Conservation (phyloP, 345 rosid species). For the Nasturtium officinale region DNA sequence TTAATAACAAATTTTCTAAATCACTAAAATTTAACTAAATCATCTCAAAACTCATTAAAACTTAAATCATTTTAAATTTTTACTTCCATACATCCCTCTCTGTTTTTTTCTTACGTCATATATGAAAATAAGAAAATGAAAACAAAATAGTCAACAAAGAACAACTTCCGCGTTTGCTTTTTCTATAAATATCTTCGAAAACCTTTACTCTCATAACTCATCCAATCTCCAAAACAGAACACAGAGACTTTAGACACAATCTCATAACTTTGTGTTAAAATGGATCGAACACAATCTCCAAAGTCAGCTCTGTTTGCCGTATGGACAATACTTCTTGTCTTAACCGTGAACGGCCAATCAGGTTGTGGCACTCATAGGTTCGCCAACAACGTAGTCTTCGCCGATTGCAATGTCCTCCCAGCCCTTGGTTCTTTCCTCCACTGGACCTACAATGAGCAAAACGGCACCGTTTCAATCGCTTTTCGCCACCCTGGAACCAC, state of each 20-base stretch:
- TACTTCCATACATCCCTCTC: no score
- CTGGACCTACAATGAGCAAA: slow-evolving; percentile 55
- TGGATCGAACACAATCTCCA: slow-evolving; percentile 33
- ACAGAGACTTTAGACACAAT: neutral
- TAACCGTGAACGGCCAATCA: slow-evolving; percentile 30
- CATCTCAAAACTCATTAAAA: no score
- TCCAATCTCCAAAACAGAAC: slow-evolving; percentile 28
- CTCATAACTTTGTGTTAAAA: slow-evolving; percentile 1
- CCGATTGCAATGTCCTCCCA: slow-evolving; percentile 49
- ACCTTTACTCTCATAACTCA: slow-evolving; percentile 3
- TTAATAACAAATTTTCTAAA: no score
- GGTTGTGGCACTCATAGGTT: slow-evolving; percentile 48
- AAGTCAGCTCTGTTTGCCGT: slow-evolving; percentile 28
- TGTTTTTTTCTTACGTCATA: slow-evolving; percentile 25
- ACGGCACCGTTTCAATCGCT: slow-evolving; percentile 56
- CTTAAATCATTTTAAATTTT: no score
- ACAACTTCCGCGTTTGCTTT: slow-evolving; percentile 31
- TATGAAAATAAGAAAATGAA: slow-evolving; percentile 3
- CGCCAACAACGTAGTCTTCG: slow-evolving; percentile 35
- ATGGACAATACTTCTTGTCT: slow-evolving; percentile 20
- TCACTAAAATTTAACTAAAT: no score
- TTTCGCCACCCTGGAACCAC: slow-evolving; percentile 55
- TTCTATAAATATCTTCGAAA: slow-evolving; percentile 20
- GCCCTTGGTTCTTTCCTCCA: slow-evolving; percentile 62
- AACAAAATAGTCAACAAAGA: slow-evolving; percentile 37